These are phyloP conservation scores for Phialophora tarda DNA, from an alignment of 2,329 filamentous ascomycete genomes.

Conservation along the genomic window DNA sequence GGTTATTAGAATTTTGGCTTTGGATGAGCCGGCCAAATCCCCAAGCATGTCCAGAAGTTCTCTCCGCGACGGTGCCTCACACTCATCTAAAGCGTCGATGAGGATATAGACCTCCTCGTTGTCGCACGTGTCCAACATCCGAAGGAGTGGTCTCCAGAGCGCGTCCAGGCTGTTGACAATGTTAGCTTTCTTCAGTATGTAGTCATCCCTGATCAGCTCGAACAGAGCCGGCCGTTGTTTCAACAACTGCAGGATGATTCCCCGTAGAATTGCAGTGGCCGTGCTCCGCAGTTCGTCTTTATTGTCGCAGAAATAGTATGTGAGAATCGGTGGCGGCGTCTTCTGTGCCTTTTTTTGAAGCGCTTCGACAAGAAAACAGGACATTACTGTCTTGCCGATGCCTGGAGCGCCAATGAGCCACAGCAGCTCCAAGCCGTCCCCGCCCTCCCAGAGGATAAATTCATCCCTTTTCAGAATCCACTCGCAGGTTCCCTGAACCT, in stretches of 20 bases:
- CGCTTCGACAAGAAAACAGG: background rate
- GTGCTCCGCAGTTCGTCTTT: background rate
- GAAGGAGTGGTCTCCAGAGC: background rate
- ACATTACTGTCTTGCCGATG: background rate
- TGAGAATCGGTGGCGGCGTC: background rate
- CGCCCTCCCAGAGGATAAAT: background rate
- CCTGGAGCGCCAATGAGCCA: background rate
- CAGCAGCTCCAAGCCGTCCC: background rate
- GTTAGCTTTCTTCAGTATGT: background rate
- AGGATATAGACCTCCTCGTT: background rate
- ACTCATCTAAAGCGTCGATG: background rate
- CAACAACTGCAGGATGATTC: background rate
- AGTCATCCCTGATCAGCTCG: background rate
- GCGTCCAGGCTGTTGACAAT: background rate
- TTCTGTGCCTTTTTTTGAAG: background rate
- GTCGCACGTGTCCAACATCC: background rate
- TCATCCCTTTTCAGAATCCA: background rate
- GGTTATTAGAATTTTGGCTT: background rate
- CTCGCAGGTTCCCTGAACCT: background rate
- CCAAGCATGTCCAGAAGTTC: background rate
- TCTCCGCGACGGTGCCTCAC: background rate
- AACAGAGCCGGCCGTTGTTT: background rate
- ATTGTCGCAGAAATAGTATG: slow-evolving; percentile 3
- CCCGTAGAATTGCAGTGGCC: background rate
- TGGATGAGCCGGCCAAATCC: background rate